Evolutionary conservation across 768 basidiomycete genomes (phyloP), one percentile per base, ranked within the genome.

Genomic region (Dendrothele bispora): DNA sequence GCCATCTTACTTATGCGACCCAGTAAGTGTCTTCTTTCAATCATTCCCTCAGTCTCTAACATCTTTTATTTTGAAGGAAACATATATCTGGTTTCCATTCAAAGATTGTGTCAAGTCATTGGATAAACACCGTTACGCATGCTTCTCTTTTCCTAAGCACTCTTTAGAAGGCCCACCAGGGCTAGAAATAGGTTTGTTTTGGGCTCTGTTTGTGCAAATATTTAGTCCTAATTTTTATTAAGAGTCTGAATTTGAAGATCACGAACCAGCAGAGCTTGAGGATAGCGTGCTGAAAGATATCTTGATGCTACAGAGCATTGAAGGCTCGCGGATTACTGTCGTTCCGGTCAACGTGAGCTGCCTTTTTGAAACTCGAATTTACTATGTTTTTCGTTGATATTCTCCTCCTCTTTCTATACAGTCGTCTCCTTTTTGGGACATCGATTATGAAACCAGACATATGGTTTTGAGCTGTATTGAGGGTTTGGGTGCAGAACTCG

Each of bases 1-100:
- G 0, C 95, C 95, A 1, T 97, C 95, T 3, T 91, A 80, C 54
- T 75, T 98, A 17, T 78, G 81, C 11, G 95, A 98, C 65, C 93
- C 95, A 7, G 90, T 93, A 53, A 56, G 75, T 55, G 4, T 21
- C 27, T 12, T 37, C 37, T 5, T 4, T 43, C 24, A 26, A 48
- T 24, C 36, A 38, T 15, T 17, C 14, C 39, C 5, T 24, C 22
- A 20, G 14, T 17, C 10, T 37, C 27, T 41, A 25, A 41, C 30
- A n/a, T n/a, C n/a, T n/a, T 34, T 32, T 45, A 18, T 28, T 10
- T 18, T 27, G 28, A 56, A 94, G 90, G 91, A 87, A 63, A 84
- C 82, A 2, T 86, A 87, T 56, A 73, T 75, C 5, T 97, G 91
- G 85, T 76, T 82, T 60, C 84, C 86, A 14, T 63, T 95, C 4